These are phyloP conservation scores for Penicillium fimorum DNA, from an alignment of 495 filamentous ascomycete genomes.

Conservation along the genomic window DNA sequence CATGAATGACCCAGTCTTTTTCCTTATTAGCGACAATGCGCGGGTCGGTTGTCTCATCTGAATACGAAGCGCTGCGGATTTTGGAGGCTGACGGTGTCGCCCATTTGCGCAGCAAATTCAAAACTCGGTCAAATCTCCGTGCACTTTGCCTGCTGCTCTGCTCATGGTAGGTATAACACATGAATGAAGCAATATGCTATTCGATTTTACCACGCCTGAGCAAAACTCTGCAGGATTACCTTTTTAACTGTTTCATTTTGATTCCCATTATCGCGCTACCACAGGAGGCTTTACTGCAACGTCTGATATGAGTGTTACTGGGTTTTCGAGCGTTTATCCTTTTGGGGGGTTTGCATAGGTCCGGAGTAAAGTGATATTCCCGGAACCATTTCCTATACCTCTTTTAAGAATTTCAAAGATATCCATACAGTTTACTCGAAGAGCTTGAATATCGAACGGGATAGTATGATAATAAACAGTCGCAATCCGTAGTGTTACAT, in stretches of 20 bases:
- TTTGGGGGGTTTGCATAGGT: conserved; percentile 20
- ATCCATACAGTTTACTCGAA: not conserved
- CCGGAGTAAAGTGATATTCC: conserved; percentile 23
- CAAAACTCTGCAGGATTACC: not conserved
- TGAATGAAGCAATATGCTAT: not conserved
- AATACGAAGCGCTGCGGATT: conserved; percentile 20
- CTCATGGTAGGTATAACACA: not conserved
- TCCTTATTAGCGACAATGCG: conserved; percentile 23
- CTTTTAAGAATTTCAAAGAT: conserved; percentile 2
- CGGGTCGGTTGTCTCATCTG: conserved; percentile 22
- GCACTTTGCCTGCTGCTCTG: not conserved
- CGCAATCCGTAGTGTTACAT: conserved; percentile 14
- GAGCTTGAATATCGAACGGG: not conserved
- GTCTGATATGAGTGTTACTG: conserved; percentile 25
- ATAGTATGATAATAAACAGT: conserved; percentile 1
- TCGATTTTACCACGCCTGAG: not conserved
- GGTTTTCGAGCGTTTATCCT: conserved; percentile 18
- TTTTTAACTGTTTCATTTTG: conserved; percentile 7
- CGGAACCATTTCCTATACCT: conserved; percentile 14
- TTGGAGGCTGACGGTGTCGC: conserved; percentile 9
- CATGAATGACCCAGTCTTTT: conserved; percentile 20
- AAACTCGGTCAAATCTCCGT: conserved; percentile 2
- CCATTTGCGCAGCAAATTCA: conserved; percentile 12
- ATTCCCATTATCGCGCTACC: conserved; percentile 1
- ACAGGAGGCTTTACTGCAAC: conserved; percentile 7